Conservation (phyloP, 2,329 filamentous ascomycete genomes). For the Amylocarpus encephaloides region DNA sequence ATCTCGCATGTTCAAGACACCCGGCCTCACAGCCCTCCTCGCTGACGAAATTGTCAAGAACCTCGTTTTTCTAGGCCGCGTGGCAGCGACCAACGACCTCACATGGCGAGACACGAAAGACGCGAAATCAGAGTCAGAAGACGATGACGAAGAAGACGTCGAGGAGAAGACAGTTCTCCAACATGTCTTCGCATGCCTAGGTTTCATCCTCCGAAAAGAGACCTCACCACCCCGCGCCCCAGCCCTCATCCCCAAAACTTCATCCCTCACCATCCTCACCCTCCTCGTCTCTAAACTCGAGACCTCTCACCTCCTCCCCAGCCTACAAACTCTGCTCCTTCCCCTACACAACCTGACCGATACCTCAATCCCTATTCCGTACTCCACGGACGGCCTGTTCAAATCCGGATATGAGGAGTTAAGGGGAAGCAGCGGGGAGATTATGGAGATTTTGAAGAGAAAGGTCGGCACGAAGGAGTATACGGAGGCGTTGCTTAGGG, state of each 20-base stretch:
- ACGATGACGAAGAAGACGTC: conserved; percentile 38
- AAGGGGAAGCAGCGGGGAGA: conserved; percentile 64
- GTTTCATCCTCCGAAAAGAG: conserved; percentile 73
- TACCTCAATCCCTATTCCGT: conserved; percentile 63
- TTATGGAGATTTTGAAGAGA: conserved; percentile 77
- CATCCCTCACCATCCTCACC: conserved; percentile 68
- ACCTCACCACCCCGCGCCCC: conserved; percentile 53
- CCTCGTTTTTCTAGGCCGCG: conserved; percentile 71
- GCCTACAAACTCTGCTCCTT: conserved; percentile 57
- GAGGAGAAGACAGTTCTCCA: conserved; percentile 49
- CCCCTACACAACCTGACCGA: conserved; percentile 82
- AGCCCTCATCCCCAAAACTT: conserved; percentile 66
- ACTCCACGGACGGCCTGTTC: conserved; percentile 65
- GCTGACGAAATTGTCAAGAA: conserved; percentile 75
- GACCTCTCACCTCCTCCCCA: conserved; percentile 49
- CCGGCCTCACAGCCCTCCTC: conserved; percentile 64
- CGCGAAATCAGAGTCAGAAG: conserved; percentile 37
- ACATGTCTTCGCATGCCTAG: conserved; percentile 73
- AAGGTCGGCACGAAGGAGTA: conserved; percentile 77
- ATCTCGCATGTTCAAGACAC: conserved; percentile 51
- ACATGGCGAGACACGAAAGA: conserved; percentile 40
- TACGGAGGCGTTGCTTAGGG: conserved; percentile 64
- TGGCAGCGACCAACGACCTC: conserved; percentile 51
- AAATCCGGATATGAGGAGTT: conserved; percentile 63
- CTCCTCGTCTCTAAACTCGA: conserved; percentile 60